Evolutionary conservation across 768 basidiomycete genomes (phyloP).

Genomic region (Pleurotus tuber-regium): DNA sequence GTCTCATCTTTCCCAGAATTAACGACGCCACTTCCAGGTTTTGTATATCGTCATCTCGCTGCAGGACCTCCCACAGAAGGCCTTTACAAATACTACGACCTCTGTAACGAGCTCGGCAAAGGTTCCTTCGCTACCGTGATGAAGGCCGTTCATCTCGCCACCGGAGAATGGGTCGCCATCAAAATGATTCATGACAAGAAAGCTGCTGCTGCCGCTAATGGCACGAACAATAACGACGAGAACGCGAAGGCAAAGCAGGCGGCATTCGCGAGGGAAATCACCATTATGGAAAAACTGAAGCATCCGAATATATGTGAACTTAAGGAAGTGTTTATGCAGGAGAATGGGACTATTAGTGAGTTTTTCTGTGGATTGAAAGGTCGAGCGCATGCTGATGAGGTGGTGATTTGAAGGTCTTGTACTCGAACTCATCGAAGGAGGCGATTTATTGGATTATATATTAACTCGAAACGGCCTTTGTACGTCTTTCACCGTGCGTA

Average conservation of each 20-base stretch:
- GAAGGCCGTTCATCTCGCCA: constrained; percentile 70
- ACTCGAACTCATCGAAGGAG: constrained; percentile 83
- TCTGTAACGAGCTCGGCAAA: constrained; percentile 73
- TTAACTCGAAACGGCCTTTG: constrained; percentile 57
- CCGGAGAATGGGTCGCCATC: constrained; percentile 78
- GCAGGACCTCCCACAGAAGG: constrained; percentile 46
- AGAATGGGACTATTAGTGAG: constrained; percentile 55
- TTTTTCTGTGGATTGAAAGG: constrained; percentile 16
- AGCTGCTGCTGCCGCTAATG: constrained; percentile 28
- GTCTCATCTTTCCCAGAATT: neutral
- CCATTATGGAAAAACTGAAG: constrained; percentile 70
- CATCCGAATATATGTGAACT: constrained; percentile 84
- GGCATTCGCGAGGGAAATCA: constrained; percentile 67
- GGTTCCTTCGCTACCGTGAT: constrained; percentile 92
- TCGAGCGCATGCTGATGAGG: constrained; percentile 17
- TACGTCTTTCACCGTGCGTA: constrained; percentile 42
- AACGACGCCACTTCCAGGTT: constrained; percentile 41
- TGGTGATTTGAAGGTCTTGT: constrained; percentile 60
- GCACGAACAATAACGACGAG: constrained; percentile 23
- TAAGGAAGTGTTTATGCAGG: constrained; percentile 71
- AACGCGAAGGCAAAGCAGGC: constrained; percentile 22
- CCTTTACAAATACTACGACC: constrained; percentile 64
- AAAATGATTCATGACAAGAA: constrained; percentile 75
- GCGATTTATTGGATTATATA: constrained; percentile 85
- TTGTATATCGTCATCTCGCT: constrained; percentile 68